Evolutionary conservation across 164 flowering plant species (phyloP).

Genomic region (Stephania yunnanensis): DNA sequence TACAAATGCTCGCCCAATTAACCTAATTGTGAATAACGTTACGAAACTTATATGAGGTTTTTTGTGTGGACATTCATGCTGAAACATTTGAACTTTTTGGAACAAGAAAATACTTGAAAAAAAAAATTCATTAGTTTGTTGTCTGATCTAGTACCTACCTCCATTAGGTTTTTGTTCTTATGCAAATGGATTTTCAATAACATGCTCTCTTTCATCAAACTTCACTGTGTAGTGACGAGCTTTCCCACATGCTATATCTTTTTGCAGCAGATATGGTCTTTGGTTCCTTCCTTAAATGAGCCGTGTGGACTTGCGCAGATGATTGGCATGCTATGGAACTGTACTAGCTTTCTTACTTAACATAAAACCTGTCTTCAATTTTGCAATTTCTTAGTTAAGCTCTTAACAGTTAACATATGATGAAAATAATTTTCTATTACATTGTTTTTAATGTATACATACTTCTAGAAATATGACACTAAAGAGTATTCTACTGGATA

Average conservation of each 20-base stretch:
- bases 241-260: constrained; percentile 68
- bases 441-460: neutral
- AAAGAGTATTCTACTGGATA: neutral
- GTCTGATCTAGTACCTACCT: neutral
- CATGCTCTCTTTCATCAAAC: neutral
- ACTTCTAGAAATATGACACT: neutral
- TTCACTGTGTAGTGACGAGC: constrained; percentile 46
- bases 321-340: constrained; percentile 73
- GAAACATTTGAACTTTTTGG: neutral
- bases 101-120: neutral
- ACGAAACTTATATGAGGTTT: neutral
- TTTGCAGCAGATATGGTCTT: constrained; percentile 68
- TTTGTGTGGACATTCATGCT: neutral
- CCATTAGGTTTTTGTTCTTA: neutral
- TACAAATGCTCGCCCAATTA: neutral
- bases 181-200: neutral
- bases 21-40: neutral
- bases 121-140: neutral
- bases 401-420: too few species aligned
- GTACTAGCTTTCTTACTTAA: constrained; percentile 23
- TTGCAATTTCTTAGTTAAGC: neutral
- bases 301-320: constrained; percentile 74
- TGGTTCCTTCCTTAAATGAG: constrained; percentile 68
- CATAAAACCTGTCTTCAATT: neutral
- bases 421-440: too few species aligned